Evolutionary conservation across 2,329 filamentous ascomycete genomes (phyloP), one percentile per base, ranked within the genome.

Genomic region (Apiospora kogelbergensis): DNA sequence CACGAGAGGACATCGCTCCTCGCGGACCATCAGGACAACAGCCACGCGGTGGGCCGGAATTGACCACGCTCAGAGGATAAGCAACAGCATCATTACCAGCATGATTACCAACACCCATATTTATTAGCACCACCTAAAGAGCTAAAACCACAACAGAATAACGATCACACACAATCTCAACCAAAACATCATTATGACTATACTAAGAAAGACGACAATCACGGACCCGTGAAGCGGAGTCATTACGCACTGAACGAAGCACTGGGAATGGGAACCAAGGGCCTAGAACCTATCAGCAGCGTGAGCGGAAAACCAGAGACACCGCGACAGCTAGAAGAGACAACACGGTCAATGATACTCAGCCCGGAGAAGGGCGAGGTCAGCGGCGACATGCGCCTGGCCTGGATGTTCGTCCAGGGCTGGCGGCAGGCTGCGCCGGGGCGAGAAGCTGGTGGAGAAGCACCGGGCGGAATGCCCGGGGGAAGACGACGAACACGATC

Each of bases 51-150:
- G 41, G 70, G 70, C 24, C 66, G 71, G 46, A 73, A 78, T 74
- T 83, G 81, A 82, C 79, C 78, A 82, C 79, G 74, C 80, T 81
- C 80, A 78, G 79, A 42, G 57, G 45, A 46, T 13, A 53, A 10
- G 11, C 40, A 11, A 15, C 11, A 57, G 26, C 26, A 57, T 57
- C 2, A 33, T 33, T 33, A 57, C 7, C 26, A 33, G 15, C 26
- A 10, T n/a, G n/a, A n/a, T n/a, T n/a, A 30, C 48, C 15, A 57
- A 33, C 9, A 24, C 3, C 13, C 24, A 20, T 17, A 30, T 30
- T 24, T 24, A 24, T 24, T 48, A 48, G 6, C 45, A 13, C 45
- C 45, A 26, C 46, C 46, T 1, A 1, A 26, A 2, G 46, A 26
- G 6, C 3, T 42, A 46, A 46, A 22, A 22, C 33, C 7, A 33